Base-by-base conservation (phyloP, 305 asterid genomes). In the Euphrasia arctica region DNA sequence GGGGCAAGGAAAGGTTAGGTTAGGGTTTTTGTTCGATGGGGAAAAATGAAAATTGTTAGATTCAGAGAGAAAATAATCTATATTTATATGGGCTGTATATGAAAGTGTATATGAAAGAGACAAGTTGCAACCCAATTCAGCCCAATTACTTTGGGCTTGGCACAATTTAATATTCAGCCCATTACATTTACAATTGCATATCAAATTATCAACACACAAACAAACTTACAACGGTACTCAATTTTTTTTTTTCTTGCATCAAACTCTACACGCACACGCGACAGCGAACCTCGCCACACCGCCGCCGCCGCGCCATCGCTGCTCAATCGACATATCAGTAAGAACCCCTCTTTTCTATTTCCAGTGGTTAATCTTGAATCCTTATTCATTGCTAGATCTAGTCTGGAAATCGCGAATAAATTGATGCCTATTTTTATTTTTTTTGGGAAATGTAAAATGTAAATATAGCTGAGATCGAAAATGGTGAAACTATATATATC, bases 21-120 rank as follows among this genome's bases (percentile, higher is more conserved):
- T 71, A 70, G 75, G 77, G 77, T 18, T 71, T 73, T 73, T 62
- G 72, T 60, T 65, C 22, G 50, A 14, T 4, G 65, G 69, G 70
- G 22, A 18, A 14, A 13, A 54, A 15, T 52, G 58, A 22, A 3
- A 27, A 52, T 22, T 5, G 9, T 52, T 52, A 31, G 42, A 7
- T 36, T 55, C 41, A 8, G 18, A 15, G 2, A 22, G 39, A 15
- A 8, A 36, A 7, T 6, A 7, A 6, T 7, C 22, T 18, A 18
- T 39, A 39, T 39, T 39, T 2, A 39, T 39, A 18, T 51, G 29
- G 12, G 56, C 28, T 50, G 14, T 18, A 18, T 18, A 18, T 18
- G 22, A 18, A 18, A 18, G 22, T 18, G 22, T 50, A 4, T 1
- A n/a, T 11, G 27, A 4, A 49, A 4, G 18, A 49, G 1, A 47